These are phyloP conservation scores for Puccinia polysora DNA, from an alignment of 1,284 basidiomycete species.

Conservation along the genomic window DNA sequence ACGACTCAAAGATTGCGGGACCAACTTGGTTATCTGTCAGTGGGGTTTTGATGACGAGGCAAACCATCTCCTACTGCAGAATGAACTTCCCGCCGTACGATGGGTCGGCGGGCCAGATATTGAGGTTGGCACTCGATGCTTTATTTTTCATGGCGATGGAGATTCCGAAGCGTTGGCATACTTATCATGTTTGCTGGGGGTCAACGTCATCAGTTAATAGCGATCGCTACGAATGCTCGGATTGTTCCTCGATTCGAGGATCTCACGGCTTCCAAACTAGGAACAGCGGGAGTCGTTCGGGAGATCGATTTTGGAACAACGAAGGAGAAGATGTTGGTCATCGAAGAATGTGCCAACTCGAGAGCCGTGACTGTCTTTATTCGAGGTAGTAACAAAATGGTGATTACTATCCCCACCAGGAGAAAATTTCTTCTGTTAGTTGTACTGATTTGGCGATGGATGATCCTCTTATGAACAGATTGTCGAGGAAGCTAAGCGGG, in stretches of 20 bases:
- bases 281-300: constrained; percentile 83
- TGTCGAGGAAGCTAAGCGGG: constrained; percentile 96
- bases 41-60: constrained; percentile 99
- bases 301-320: constrained; percentile 96
- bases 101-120: constrained; percentile 99
- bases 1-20: constrained; percentile 93
- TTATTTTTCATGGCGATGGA: constrained; percentile 5
- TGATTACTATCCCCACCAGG: constrained; percentile 54
- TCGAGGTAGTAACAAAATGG: constrained; percentile 98
- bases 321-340: constrained; percentile 96
- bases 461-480: constrained; percentile 66
- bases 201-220: constrained; percentile 68
- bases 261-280: constrained; percentile 82
- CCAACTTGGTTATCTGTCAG: constrained; percentile 97
- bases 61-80: constrained; percentile 96
- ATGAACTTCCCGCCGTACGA: constrained; percentile 92
- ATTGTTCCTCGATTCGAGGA: constrained; percentile 98
- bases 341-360: constrained; percentile 96
- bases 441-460: background rate
- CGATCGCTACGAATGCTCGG: constrained; percentile 95
- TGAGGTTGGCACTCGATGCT: constrained; percentile 62
- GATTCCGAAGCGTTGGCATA: background rate
- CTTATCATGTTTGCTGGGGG: constrained; percentile 2
- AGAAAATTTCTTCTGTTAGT: background rate
- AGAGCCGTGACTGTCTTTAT: constrained; percentile 97